Evolutionary conservation across 495 filamentous ascomycete genomes (phyloP).

Genomic region (Xanthoparmelia taractica): DNA sequence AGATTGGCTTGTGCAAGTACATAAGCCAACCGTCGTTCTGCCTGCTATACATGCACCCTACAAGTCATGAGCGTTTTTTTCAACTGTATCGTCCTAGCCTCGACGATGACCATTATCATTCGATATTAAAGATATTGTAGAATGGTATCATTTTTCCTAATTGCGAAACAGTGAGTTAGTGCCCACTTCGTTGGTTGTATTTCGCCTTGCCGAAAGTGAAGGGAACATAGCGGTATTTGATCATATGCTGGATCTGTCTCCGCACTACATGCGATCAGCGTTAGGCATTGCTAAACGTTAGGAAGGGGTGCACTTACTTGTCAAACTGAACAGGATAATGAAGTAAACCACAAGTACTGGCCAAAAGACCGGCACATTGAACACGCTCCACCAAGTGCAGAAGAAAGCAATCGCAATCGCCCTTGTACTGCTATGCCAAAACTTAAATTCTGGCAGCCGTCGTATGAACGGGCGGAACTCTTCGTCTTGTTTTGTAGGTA

Average conservation of each 20-base stretch:
- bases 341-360: constrained; percentile 97
- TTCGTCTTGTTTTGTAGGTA: constrained; percentile 90
- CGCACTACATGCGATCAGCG: constrained; percentile 54
- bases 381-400: constrained; percentile 87
- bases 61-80: neutral
- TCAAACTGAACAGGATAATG: constrained; percentile 89
- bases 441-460: constrained; percentile 96
- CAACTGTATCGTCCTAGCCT: neutral
- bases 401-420: constrained; percentile 76
- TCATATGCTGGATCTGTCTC: constrained; percentile 99
- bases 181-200: constrained; percentile 46
- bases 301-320: constrained; percentile 54
- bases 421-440: constrained; percentile 92
- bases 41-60: neutral
- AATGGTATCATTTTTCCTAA: neutral
- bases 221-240: constrained; percentile 98
- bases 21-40: neutral
- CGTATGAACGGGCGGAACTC: constrained; percentile 97
- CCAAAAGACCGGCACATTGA: constrained; percentile 98
- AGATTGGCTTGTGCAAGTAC: neutral
- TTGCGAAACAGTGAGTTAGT: constrained; percentile 7
- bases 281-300: constrained; percentile 2
- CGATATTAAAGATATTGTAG: constrained; percentile 6
- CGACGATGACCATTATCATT: neutral
- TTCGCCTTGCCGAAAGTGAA: constrained; percentile 88